phyloP scores from a whole-genome alignment of 129 eudicot genomes.

The Flaveria trinervia region DNA sequence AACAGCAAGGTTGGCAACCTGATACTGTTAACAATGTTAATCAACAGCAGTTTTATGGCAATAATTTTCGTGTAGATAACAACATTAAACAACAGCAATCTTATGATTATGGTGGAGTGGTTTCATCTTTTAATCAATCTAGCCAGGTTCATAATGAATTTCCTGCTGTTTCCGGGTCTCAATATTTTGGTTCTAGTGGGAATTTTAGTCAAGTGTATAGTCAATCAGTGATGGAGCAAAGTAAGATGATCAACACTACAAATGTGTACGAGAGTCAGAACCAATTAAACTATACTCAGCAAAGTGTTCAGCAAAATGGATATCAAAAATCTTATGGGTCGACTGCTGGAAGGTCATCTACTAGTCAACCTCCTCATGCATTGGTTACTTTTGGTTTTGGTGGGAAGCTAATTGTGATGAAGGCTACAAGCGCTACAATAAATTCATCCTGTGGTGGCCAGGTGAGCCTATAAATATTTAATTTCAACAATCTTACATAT shows the following conservation, averaged over 20 bases:
- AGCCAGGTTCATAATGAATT: slow-evolving; percentile 44
- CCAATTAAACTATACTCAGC: slow-evolving; percentile 27
- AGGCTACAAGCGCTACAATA: slow-evolving; percentile 43
- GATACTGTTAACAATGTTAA: slow-evolving; percentile 20
- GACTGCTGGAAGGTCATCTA: slow-evolving; percentile 66
- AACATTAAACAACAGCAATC: slow-evolving; percentile 50
- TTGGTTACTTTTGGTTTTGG: slow-evolving; percentile 95
- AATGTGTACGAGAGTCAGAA: slow-evolving; percentile 39
- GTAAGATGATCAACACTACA: slow-evolving; percentile 46
- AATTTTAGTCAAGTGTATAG: slow-evolving; percentile 41
- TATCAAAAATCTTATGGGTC: slow-evolving; percentile 50
- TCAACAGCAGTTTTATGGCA: slow-evolving; percentile 27
- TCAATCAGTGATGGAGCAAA: slow-evolving; percentile 44
- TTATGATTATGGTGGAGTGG: slow-evolving; percentile 40
- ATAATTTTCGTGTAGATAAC: slow-evolving; percentile 39
- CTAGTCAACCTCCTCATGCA: slow-evolving; percentile 91
- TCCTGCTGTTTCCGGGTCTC: slow-evolving; percentile 39
- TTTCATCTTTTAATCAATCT: slow-evolving; percentile 44
- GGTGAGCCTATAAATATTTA: slow-evolving; percentile 44
- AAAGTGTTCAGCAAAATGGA: slow-evolving; percentile 38
- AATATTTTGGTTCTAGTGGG: slow-evolving; percentile 47
- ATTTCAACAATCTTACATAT: background rate
- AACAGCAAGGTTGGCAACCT: slow-evolving; percentile 54
- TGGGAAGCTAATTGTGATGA: slow-evolving; percentile 87
- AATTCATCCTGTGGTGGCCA: slow-evolving; percentile 53